phyloP scores from a whole-genome alignment of 306 rosid species.

The Elaeagnus macrophylla region DNA sequence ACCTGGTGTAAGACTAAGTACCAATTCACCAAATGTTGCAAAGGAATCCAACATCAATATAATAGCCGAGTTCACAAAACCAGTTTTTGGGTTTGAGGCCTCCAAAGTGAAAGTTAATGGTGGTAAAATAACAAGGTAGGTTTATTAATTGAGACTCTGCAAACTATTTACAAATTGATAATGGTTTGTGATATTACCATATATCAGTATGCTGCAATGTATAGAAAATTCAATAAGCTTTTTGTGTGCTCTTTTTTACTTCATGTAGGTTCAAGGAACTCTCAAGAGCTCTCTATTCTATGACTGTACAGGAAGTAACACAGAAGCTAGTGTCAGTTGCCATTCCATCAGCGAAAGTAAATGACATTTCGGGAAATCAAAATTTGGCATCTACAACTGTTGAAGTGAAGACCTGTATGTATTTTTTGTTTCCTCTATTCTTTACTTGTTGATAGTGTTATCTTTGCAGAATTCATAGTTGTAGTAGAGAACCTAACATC shows the following conservation, averaged over 20 bases:
- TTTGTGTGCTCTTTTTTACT: constrained; percentile 1
- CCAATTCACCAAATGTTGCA: constrained; percentile 35
- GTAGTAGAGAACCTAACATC: background rate
- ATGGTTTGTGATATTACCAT: background rate
- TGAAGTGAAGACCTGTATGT: constrained; percentile 48
- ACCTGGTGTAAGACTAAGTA: constrained; percentile 42
- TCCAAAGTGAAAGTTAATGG: constrained; percentile 41
- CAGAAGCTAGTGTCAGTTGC: constrained; percentile 37
- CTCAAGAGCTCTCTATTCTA: constrained; percentile 59
- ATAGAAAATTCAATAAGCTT: constrained; percentile 4
- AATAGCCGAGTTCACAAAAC: constrained; percentile 58
- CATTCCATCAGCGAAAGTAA: constrained; percentile 49
- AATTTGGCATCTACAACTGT: constrained; percentile 61
- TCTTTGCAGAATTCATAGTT: constrained; percentile 3
- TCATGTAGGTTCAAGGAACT: constrained; percentile 41
- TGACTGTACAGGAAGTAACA: constrained; percentile 33
- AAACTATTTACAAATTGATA: constrained; percentile 9
- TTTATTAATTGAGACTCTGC: constrained; percentile 17
- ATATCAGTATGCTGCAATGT: background rate
- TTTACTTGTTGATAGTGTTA: background rate
- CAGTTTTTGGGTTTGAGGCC: constrained; percentile 56
- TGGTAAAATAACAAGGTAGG: constrained; percentile 60
- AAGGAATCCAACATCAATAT: constrained; percentile 36
- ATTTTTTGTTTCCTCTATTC: constrained; percentile 14
- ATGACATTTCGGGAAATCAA: constrained; percentile 61